Base-by-base conservation (phyloP, 2,329 filamentous ascomycete genomes). In the Penicillium digitatum region DNA sequence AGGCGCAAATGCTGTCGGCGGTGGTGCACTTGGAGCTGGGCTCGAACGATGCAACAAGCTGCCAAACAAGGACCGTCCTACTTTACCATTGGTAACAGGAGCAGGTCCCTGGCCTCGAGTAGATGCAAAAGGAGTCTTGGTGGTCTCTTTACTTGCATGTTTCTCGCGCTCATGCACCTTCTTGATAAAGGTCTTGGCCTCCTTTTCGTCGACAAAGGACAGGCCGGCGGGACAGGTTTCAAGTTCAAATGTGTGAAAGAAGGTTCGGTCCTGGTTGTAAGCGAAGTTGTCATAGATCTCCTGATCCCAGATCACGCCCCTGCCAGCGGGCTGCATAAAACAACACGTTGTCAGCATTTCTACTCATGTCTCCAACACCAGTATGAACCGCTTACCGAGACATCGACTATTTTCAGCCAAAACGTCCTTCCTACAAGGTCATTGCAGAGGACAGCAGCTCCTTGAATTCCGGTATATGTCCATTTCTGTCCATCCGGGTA, bases 151-250 rank as follows among this genome's bases (percentile, higher is more conserved):
- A 77, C 87, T 93, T 38, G 91, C 93, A 76, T 93, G 92, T 82
- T 95, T 96, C 77, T 97, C 92, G 62, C 92, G 83, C 70, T 96
- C 92, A 65, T 94, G 87, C 83, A 99, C 89, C 80, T 96, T 97
- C 82, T 96, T 96, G 75, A 92, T 87, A 77, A 99, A 97, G 56
- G 90, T 89, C 76, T 90, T 95, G 32, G 94, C 94, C 77, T 99
- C 94, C 75, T 96, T 97, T 78, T 97, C 94, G 73, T 97, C 94
- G 58, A 88, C 86, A 68, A 99, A 99, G 24, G 90, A 96, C 57
- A 99, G 78, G 0, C 87, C 94, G 6, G 91, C 94, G 57, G 95
- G 78, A 68, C 91, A 97, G 60, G 95, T 86, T 74, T 97, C 92
- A 53, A 96, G 82, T 77, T 99, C 94, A 71, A 99, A 99, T 6